Base-by-base conservation (phyloP, 2,329 filamentous ascomycete species). In the Penicillium sp. region DNA sequence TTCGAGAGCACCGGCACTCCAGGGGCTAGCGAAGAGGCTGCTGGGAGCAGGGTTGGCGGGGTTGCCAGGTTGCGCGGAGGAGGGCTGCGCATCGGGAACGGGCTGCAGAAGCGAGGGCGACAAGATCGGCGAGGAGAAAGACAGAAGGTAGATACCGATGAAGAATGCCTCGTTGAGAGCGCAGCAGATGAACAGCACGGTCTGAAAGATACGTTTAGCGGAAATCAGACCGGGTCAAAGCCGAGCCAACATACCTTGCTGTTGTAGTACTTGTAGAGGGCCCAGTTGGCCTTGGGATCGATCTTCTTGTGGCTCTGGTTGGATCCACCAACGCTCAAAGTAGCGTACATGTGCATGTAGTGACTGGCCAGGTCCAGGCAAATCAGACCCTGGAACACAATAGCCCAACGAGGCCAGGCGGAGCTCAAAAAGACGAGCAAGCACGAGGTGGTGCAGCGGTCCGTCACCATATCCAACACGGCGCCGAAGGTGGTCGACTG, bases 311-410 rank as follows among this genome's bases (percentile, higher is more conserved):
- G 94, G 77, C 91, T 89, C 63, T 83, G 78, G 16, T 85, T 83
- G 48, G 84, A 81, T 47, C 90, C 90, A 48, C 88, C 90, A 84
- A 96, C 94, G 59, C 87, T 86, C 66, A 96, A 78, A 0, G 91
- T 96, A 11, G 92, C 90, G 70, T 95, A 97, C 94, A 99, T 99
- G 77, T 99, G 94, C 80, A 97, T 92, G 71, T 97, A 99, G 74
- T 99, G 94, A 71, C 91, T 96, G 25, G 94, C 89, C 59, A 99
- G 81, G 74, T 99, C 94, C 64, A 99, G 77, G 49, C 88, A 88
- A 72, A 99, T 96, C 67, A 99, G 77, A 40, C 87, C 84, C 78
- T 99, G 94, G 81, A 99, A 99, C 53, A 97, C 69, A 62, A 97
- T 91, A 59, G 90, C 86, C 87, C 90, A 97, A 51, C 92, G 84